Evolutionary conservation across 2,329 filamentous ascomycete genomes (phyloP).

Genomic region (Gyromitra esculenta): DNA sequence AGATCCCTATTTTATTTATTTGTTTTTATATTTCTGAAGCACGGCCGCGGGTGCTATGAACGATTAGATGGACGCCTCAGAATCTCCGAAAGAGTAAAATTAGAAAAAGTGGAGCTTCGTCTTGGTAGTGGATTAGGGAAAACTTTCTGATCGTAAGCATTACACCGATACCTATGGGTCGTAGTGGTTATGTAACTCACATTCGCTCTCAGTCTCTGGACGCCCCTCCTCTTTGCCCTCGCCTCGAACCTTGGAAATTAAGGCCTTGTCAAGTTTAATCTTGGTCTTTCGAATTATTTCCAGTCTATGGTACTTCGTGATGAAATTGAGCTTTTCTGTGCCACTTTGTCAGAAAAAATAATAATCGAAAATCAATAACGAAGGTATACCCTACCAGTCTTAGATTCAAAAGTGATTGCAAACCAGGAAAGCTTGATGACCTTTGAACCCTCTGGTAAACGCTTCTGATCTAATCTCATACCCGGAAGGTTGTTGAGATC

Average conservation of each 20-base stretch:
- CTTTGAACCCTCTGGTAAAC: conserved; percentile 32
- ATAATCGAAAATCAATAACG: neutral
- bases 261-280: no score
- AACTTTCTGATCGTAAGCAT: conserved; percentile 17
- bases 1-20: neutral
- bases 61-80: conserved; percentile 20
- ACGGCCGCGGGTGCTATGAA: neutral
- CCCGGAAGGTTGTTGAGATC: conserved; percentile 20
- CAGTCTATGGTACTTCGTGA: conserved; percentile 19
- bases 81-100: neutral
- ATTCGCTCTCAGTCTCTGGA: neutral
- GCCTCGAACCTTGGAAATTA: neutral
- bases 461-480: conserved; percentile 23
- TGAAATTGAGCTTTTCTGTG: conserved; percentile 35
- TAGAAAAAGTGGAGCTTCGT: conserved; percentile 25
- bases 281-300: conserved; percentile 26
- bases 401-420: conserved; percentile 26
- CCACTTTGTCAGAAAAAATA: neutral
- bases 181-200: conserved; percentile 13
- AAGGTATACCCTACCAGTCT: conserved; percentile 14
- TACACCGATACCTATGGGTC: neutral
- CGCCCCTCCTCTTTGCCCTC: neutral
- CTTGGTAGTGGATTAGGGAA: conserved; percentile 12
- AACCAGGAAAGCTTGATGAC: conserved; percentile 32
- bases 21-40: neutral